These are phyloP conservation scores for Prunella vulgaris DNA, from an alignment of 257 asterid species.

Conservation along the genomic window DNA sequence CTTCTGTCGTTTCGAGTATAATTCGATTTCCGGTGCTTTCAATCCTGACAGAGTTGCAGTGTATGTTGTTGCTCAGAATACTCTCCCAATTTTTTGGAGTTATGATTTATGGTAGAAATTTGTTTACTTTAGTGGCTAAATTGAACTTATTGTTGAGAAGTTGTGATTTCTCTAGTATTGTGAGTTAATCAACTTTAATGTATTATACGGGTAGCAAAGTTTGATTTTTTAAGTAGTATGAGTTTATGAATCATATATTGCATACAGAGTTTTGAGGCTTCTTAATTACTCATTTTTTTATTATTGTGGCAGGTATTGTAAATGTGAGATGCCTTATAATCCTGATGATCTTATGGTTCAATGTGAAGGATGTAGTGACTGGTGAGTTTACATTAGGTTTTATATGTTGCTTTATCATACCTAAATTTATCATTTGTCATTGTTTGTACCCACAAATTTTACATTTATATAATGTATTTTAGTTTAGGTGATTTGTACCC, in stretches of 20 bases:
- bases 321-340: slow-evolving; percentile 97
- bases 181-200: neutral
- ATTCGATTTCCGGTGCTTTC: slow-evolving; percentile 83
- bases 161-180: neutral
- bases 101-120: neutral
- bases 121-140: slow-evolving; percentile 7
- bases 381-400: slow-evolving; percentile 47
- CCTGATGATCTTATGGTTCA: slow-evolving; percentile 98
- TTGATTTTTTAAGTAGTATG: neutral
- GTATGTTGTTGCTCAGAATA: slow-evolving; percentile 43
- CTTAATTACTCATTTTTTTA: neutral
- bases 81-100: neutral
- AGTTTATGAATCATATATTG: too few relatives aligned
- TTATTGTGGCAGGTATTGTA: slow-evolving; percentile 65
- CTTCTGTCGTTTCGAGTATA: slow-evolving; percentile 92
- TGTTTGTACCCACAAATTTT: neutral
- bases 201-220: neutral
- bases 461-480: neutral
- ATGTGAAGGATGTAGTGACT: slow-evolving; percentile 89
- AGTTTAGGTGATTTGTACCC: neutral
- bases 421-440: slow-evolving; percentile 4
- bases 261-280: too few relatives aligned
- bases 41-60: slow-evolving; percentile 93
- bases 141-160: neutral
- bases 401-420: slow-evolving; percentile 9